Evolutionary conservation across 2,329 filamentous ascomycete genomes (phyloP).

Genomic region (Colletotrichum scovillei): DNA sequence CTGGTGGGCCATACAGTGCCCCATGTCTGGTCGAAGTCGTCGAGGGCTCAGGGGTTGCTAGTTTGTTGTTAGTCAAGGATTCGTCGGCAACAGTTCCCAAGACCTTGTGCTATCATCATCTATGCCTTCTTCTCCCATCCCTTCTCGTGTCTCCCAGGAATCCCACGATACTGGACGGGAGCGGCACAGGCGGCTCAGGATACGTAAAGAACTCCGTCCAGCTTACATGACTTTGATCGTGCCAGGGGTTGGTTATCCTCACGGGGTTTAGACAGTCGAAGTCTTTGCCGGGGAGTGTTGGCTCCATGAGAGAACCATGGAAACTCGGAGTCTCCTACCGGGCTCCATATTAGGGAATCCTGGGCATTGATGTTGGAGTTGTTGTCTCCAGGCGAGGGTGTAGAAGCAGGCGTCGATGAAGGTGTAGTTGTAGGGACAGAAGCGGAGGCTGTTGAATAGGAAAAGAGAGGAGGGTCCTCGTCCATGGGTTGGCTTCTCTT

Average conservation of each 20-base stretch:
- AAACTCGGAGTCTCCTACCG: background rate
- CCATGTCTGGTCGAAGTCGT: background rate
- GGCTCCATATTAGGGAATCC: background rate
- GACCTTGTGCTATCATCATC: background rate
- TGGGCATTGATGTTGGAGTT: background rate
- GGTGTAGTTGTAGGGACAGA: constrained; percentile 7
- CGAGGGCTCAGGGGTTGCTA: background rate
- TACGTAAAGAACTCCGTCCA: background rate
- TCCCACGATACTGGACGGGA: background rate
- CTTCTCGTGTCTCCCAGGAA: background rate
- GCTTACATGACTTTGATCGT: background rate
- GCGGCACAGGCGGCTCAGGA: background rate
- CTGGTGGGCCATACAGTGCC: constrained; percentile 6
- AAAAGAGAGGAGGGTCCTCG: constrained; percentile 2
- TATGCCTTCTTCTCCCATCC: background rate
- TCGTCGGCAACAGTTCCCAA: background rate
- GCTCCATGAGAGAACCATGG: background rate
- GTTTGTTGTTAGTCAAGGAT: background rate
- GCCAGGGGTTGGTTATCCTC: background rate
- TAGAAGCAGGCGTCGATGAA: background rate
- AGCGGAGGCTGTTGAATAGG: background rate
- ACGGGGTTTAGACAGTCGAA: constrained; percentile 6
- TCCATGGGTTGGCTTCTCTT: constrained; percentile 16
- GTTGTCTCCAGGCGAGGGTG: background rate
- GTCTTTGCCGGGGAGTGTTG: constrained; percentile 3